Conservation (phyloP, 345 rosid species). For the Camelina hispida region DNA sequence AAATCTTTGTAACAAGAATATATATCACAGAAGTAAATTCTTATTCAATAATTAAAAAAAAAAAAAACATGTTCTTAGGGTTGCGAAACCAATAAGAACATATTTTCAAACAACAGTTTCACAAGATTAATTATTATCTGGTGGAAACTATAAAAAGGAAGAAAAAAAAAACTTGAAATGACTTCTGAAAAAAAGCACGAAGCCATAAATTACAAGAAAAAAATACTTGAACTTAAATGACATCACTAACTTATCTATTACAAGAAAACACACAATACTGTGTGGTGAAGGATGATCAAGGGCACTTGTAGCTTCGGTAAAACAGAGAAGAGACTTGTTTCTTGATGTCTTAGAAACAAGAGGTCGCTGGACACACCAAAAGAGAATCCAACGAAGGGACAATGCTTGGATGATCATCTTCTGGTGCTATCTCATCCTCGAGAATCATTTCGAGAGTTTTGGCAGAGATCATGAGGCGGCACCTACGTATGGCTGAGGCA, state of each 20-base stretch:
- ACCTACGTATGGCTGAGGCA: constrained; percentile 19
- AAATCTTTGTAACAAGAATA: not conserved
- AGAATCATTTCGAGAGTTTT: constrained; percentile 40
- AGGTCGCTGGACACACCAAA: constrained; percentile 23
- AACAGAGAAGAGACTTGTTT: constrained; percentile 36
- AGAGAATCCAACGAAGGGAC: constrained; percentile 3
- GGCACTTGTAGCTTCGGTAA: constrained; percentile 33
- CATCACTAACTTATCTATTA: constrained; percentile 19
- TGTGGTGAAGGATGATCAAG: constrained; percentile 32
- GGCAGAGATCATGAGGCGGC: constrained; percentile 33
- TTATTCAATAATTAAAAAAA: not conserved
- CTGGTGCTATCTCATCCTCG: constrained; percentile 35
- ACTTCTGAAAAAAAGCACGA: constrained; percentile 27
- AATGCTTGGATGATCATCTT: not conserved
- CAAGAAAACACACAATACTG: not conserved
- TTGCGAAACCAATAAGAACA: constrained; percentile 26
- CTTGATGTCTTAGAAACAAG: constrained; percentile 35
- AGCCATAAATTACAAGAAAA: not conserved
- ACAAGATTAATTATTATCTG: constrained; percentile 35
- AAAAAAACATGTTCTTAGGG: constrained; percentile 5
- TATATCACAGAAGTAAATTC: not conserved
- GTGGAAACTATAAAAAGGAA: constrained; percentile 4
- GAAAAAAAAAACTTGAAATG: not conserved
- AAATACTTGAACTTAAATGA: not conserved
- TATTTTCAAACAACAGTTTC: not conserved